phyloP scores from a whole-genome alignment of 352 stramenopile species.

The Hyaloperonospora brassicae region DNA sequence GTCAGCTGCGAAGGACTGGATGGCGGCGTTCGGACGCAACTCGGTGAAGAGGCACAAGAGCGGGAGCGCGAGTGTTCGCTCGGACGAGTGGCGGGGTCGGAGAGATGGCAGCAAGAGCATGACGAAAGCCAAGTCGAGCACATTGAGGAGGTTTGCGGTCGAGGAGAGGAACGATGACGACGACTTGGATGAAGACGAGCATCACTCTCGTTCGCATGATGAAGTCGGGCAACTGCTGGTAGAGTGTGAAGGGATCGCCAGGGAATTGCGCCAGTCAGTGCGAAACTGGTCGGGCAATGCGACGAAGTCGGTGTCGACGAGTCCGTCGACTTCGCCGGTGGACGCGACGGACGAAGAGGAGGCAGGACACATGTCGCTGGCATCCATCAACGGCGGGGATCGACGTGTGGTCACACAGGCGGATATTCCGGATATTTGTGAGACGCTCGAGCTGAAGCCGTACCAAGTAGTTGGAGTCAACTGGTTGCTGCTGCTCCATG shows the following conservation, averaged over 20 bases:
- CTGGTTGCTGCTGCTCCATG: conserved; percentile 67
- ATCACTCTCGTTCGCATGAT: conserved; percentile 53
- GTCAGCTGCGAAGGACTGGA: conserved; percentile 43
- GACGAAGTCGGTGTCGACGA: conserved; percentile 18
- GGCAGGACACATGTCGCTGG: conserved; percentile 49
- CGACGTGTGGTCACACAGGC: conserved; percentile 50
- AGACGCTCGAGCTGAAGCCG: conserved; percentile 71
- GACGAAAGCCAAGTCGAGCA: conserved; percentile 1
- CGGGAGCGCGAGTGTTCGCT: conserved; percentile 1
- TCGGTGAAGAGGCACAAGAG: conserved; percentile 24
- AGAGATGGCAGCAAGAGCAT: conserved; percentile 9
- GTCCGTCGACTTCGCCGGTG: conserved; percentile 20
- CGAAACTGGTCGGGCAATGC: conserved; percentile 47
- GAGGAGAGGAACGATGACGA: conserved; percentile 21
- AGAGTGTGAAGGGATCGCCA: conserved; percentile 54
- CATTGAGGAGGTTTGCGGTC: conserved; percentile 6
- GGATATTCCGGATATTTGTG: conserved; percentile 61
- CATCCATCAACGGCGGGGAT: conserved; percentile 33
- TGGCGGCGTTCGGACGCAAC: conserved; percentile 43
- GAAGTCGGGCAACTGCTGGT: conserved; percentile 59
- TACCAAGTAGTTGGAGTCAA: conserved; percentile 84
- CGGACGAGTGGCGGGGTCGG: conserved; percentile 18
- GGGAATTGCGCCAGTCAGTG: conserved; percentile 55
- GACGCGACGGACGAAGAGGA: conserved; percentile 43
- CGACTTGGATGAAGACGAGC: conserved; percentile 39